Percentiles rank a stretch among this genome's conserved stretches.
Evolutionary conservation across 768 basidiomycete species (phyloP).

Genomic region (Mycena venus): DNA sequence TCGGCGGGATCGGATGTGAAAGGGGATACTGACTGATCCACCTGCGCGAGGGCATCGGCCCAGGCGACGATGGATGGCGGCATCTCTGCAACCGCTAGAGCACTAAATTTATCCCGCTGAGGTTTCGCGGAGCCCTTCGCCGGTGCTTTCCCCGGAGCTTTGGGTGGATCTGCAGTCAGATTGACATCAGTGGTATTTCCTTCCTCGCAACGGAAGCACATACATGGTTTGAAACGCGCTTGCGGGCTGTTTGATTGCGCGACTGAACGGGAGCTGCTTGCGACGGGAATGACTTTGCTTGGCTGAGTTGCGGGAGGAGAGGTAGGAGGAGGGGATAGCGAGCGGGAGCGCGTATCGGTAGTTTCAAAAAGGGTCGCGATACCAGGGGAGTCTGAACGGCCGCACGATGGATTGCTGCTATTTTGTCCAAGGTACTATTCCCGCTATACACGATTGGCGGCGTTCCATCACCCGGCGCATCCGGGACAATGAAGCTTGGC

Average conservation of each 20-base stretch:
- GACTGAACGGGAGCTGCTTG: too few species aligned
- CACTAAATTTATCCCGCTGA: not conserved
- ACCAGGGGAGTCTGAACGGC: not conserved
- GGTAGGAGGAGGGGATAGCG: not conserved
- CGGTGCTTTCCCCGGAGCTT: not conserved
- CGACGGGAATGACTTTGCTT: not conserved
- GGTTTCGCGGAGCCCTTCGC: not conserved
- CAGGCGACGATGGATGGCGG: not conserved
- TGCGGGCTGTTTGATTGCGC: not conserved
- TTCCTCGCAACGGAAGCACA: not conserved
- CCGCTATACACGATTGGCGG: not conserved
- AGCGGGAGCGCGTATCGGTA: not conserved
- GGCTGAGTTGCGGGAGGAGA: not conserved
- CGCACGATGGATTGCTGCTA: not conserved
- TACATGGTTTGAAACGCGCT: not conserved
- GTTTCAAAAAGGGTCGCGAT: not conserved
- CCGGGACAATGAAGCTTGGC: not conserved
- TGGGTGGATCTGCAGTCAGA: not conserved
- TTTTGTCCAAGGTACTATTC: not conserved
- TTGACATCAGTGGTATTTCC: not conserved
- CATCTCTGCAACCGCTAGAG: not conserved
- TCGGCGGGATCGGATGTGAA: not conserved
- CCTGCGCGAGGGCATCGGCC: not conserved
- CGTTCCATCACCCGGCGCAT: not conserved
- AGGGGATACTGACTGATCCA: not conserved